Conservation (phyloP, 352 stramenopile genomes). For the Pseudoperonospora humuli region DNA sequence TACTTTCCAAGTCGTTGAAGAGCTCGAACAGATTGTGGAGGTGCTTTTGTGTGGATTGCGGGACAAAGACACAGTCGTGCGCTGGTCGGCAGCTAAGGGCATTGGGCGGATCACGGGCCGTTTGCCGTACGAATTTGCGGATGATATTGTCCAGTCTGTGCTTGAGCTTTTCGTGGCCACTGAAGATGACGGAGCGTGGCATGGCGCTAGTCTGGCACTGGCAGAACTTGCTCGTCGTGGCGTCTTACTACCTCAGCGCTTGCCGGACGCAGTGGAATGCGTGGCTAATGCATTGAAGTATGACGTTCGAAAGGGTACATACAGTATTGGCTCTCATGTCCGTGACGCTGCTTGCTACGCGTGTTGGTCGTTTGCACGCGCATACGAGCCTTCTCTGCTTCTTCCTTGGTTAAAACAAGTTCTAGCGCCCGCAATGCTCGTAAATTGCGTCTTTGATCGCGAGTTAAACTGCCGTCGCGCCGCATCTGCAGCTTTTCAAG, state of each 20-base stretch:
- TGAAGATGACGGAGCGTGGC: conserved; percentile 93
- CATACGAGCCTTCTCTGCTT: conserved; percentile 90
- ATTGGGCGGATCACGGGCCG: conserved; percentile 94
- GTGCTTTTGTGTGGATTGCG: conserved; percentile 79
- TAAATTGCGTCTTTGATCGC: conserved; percentile 95
- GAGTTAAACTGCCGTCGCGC: conserved; percentile 98
- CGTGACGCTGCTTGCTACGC: conserved; percentile 97
- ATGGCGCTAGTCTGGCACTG: conserved; percentile 95
- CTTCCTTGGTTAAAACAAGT: conserved; percentile 80
- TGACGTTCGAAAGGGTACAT: conserved; percentile 90
- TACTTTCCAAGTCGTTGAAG: conserved; percentile 83
- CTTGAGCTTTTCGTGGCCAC: conserved; percentile 90
- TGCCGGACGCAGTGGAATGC: conserved; percentile 90
- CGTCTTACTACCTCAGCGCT: conserved; percentile 89
- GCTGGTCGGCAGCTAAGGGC: conserved; percentile 99
- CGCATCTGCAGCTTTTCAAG: conserved; percentile 96
- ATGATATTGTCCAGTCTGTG: conserved; percentile 96
- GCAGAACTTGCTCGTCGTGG: conserved; percentile 93
- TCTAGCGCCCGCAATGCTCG: conserved; percentile 89
- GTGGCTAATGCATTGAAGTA: conserved; percentile 90
- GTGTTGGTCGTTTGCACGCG: conserved; percentile 96
- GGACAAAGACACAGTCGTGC: conserved; percentile 95
- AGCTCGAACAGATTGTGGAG: conserved; percentile 97
- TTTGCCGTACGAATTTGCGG: conserved; percentile 89
- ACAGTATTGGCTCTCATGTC: conserved; percentile 95